Evolutionary conservation across 140 eudicot species (phyloP), one percentile per base, ranked within the genome.

Genomic region (Bidens hawaiensis): DNA sequence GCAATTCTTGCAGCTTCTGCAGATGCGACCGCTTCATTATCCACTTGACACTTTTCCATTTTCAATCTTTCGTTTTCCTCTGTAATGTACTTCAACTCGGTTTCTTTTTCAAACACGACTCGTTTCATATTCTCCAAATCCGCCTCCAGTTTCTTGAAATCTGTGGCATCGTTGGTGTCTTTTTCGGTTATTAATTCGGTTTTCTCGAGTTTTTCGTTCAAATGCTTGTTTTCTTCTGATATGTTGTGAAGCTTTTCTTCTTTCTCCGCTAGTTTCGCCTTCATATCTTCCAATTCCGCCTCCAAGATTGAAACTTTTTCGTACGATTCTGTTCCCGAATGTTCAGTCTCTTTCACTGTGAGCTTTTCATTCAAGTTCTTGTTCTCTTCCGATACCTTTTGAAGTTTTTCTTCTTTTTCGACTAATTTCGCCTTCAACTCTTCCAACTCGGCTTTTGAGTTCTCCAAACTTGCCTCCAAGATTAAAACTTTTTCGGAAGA

Each of bases 41-140:
- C 83, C 47, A 53, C 75, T 40, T 68, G 73, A 53, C 51, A 76
- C 42, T 71, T 77, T 58, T 83, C 90, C 41, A 41, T 12, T 70
- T 68, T 93, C 46, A 93, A 76, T 73, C 46, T 77, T 68, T 83
- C 85, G 21, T 88, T 93, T 77, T 93, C 99, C 54, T 88, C 94
- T 2, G 65, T 26, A 11, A 83, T 67, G 65, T 60, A 53, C 47
- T 78, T 82, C 30, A 88, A n/a, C 62, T 72, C 75, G 0, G 64
- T 21, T 53, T 88, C 97, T 63, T 79, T 88, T 14, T 79, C 84
- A 17, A 14, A 12, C 73, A 93, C 67, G 28, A 53, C 67, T 14
- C 62, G 71, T 38, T 75, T 85, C 45, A 88, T 53, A 4, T 79
- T 80, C 51, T 41, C 78, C 51, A 93, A 52, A 24, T 74, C 61